Base-by-base conservation (phyloP, 108 stramenopile genomes). In the Discostella stelligeroides region DNA sequence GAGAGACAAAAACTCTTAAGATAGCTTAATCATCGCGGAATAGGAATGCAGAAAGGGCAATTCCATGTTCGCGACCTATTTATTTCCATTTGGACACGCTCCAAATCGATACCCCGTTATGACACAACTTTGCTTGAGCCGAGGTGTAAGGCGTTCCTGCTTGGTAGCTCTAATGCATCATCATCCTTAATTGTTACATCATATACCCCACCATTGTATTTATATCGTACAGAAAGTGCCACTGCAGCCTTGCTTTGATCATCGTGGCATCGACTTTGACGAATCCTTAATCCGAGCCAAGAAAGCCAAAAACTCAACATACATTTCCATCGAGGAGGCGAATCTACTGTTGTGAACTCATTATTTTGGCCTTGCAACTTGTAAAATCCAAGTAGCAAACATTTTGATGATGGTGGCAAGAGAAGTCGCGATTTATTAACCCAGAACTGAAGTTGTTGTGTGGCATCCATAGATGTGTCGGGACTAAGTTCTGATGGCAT, bases 371-470 rank as follows among this genome's bases (percentile, higher is more conserved):
- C n/a, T n/a, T 34, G n/a, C 23, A 88, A 24, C 60, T 84, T 72
- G 49, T 87, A 94, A 63, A 94, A 94, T 24, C 92, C 92, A 30
- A 91, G 60, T 15, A 94, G 69, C 42, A 81, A 56, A 49, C 76
- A 73, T 60, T 90, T 90, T 9, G 90, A 85, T 20, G 57, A 63
- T 20, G 79, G 68, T 12, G 89, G 83, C 37, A 92, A 68, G 0
- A 11, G 40, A 40, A 92, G 70, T 13, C 60, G 60, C 3, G 86
- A 84, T 42, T 86, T 66, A 4, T 64, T 21, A 0, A 89, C 86
- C 86, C 84, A 90, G 59, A 90, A 92, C 60, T 90, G 92, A 29
- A 92, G 62, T 39, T 85, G 88, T 15, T 75, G 64, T 20, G 86
- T 84, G 29, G 84, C 89, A 76, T 90, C 83, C 67, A 82, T 55